phyloP scores from a whole-genome alignment of 805 yeast genomes.

The Vanderwaltozyma verrucispora region DNA sequence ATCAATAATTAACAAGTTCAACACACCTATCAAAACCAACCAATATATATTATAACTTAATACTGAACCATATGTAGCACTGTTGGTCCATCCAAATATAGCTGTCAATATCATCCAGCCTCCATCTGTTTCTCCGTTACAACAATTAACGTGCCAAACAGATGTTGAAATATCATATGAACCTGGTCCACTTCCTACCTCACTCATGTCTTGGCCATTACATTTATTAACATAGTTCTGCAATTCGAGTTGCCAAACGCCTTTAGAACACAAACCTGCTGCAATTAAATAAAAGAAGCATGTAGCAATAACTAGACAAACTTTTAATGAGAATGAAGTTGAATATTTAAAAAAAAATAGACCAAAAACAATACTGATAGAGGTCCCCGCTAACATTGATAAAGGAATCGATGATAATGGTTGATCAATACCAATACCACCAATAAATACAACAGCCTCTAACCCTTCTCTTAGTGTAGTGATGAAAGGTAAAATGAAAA shows the following conservation, averaged over 20 bases:
- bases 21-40: slow-evolving; percentile 38
- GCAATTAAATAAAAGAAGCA: slow-evolving; percentile 77
- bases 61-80: slow-evolving; percentile 86
- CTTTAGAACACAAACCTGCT: slow-evolving; percentile 77
- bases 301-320: slow-evolving; percentile 64
- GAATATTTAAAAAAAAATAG: slow-evolving; percentile 65
- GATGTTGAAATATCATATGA: slow-evolving; percentile 71
- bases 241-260: slow-evolving; percentile 83
- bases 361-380: slow-evolving; percentile 56
- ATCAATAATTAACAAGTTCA: slow-evolving; percentile 39
- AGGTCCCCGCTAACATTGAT: slow-evolving; percentile 49
- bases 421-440: slow-evolving; percentile 74
- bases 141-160: slow-evolving; percentile 92
- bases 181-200: slow-evolving; percentile 89
- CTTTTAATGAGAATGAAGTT: slow-evolving; percentile 61
- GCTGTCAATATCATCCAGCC: slow-evolving; percentile 89
- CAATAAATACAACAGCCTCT: slow-evolving; percentile 85
- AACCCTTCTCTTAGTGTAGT: slow-evolving; percentile 84
- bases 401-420: slow-evolving; percentile 56
- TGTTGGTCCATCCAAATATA: slow-evolving; percentile 86
- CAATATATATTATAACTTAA: slow-evolving; percentile 63
- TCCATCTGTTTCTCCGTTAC: slow-evolving; percentile 88
- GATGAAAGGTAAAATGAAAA: slow-evolving; percentile 70
- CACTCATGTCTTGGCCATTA: slow-evolving; percentile 76
- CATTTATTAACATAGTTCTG: slow-evolving; percentile 66